Conservation (phyloP, 2,329 filamentous ascomycete species). For the Fusarium sublunatum region DNA sequence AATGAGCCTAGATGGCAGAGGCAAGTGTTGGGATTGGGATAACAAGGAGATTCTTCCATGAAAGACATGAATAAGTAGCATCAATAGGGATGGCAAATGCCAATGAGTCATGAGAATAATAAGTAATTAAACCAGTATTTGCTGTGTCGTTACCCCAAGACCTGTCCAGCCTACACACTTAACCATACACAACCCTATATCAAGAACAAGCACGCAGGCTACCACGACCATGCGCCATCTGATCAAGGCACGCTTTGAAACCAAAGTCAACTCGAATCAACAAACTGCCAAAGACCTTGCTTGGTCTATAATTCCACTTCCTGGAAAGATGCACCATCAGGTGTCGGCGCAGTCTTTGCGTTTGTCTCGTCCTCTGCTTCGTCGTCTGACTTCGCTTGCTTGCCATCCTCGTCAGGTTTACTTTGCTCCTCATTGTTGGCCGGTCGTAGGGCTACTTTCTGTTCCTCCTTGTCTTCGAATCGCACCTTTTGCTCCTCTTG, state of each 20-base stretch:
- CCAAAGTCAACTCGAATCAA: constrained; percentile 8
- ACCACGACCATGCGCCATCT: constrained; percentile 6
- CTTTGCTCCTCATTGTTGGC: constrained; percentile 47
- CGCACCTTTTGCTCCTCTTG: constrained; percentile 67
- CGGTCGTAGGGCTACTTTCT: constrained; percentile 64
- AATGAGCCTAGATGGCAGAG: constrained; percentile 64
- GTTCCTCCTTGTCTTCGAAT: constrained; percentile 65
- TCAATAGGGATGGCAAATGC: not conserved
- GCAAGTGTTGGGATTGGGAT: constrained; percentile 76
- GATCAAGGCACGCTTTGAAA: constrained; percentile 12
- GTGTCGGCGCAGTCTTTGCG: constrained; percentile 59
- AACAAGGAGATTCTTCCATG: constrained; percentile 62
- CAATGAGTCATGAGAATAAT: not conserved
- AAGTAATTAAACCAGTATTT: constrained; percentile 41
- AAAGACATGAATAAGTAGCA: not conserved
- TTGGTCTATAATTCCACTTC: constrained; percentile 67
- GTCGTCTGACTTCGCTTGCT: constrained; percentile 50
- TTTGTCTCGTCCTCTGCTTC: constrained; percentile 50
- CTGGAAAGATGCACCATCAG: constrained; percentile 71
- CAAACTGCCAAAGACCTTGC: constrained; percentile 3
- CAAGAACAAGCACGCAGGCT: constrained; percentile 15
- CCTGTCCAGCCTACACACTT: constrained; percentile 22
- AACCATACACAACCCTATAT: constrained; percentile 28
- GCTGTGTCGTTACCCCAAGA: constrained; percentile 30
- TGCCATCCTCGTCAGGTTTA: constrained; percentile 47